These are phyloP conservation scores for Apophysomyces variabilis DNA, from an alignment of 371 early-diverging fungal genomes.

Conservation along the genomic window DNA sequence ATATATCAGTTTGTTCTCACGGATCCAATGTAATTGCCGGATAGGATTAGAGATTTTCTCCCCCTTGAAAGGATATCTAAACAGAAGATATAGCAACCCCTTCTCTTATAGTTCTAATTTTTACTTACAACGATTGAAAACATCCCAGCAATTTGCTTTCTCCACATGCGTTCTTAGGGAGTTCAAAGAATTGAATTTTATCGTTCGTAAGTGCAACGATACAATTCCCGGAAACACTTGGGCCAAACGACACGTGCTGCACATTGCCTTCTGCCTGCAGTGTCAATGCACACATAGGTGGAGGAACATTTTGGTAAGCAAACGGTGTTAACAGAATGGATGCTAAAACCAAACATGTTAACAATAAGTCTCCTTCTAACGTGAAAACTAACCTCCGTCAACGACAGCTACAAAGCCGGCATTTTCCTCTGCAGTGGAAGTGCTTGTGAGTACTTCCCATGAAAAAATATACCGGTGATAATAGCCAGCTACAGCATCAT, in stretches of 20 bases:
- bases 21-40: constrained; percentile 45
- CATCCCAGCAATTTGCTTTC: constrained; percentile 21
- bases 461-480: constrained; percentile 60
- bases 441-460: constrained; percentile 62
- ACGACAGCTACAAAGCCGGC: constrained; percentile 77
- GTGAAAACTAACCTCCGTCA: constrained; percentile 63
- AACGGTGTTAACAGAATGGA: constrained; percentile 85
- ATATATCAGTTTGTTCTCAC: constrained; percentile 29
- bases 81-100: background rate
- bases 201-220: constrained; percentile 69
- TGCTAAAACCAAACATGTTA: constrained; percentile 22
- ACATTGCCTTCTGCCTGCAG: constrained; percentile 49
- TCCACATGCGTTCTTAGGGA: constrained; percentile 43
- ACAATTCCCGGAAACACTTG: constrained; percentile 62
- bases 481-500: constrained; percentile 38
- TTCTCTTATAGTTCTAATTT: background rate
- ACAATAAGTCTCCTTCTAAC: background rate
- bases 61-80: background rate
- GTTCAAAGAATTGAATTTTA: constrained; percentile 51
- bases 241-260: constrained; percentile 69
- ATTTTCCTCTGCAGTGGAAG: constrained; percentile 56
- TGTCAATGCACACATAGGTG: constrained; percentile 83
- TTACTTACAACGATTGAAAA: constrained; percentile 18
- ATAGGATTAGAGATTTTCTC: constrained; percentile 15
- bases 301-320: constrained; percentile 86